Evolutionary conservation across 495 filamentous ascomycete genomes (phyloP), one percentile per base, ranked within the genome.

Genomic region (Daldinia concentrica): DNA sequence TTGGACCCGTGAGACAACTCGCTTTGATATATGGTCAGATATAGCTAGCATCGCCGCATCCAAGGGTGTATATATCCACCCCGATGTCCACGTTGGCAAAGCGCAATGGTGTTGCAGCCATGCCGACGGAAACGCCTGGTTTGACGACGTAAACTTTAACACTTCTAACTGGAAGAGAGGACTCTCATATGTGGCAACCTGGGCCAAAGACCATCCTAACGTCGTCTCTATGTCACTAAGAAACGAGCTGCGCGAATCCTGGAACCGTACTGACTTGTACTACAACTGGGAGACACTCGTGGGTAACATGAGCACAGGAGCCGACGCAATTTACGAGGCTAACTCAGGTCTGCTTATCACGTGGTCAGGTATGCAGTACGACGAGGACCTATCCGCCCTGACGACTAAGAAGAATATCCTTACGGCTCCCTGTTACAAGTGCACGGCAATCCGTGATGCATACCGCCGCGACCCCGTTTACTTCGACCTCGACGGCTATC

Each of bases 21-120:
- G 83, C 45, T 76, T 84, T 37, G 78, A 83, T 68, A 78, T 81
- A 57, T 76, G 77, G 74, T 75, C 73, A 7, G 74, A 75, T 8
- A 81, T 87, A 14, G 82, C 84, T 0, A 71, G 71, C 1, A 81
- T 85, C 63, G 77, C 81, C 8, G 77, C 77, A 24, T 63, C 71
- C 2, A 81, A 85, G 45, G 78, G 77, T 0, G 79, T 88, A n/a
- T 85, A 85, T 54, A 78, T 89, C 8, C 84, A 86, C 45, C 80
- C 88, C 0, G 86, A 88, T 65, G 87, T 87, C 58, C 86, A 88
- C 59, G 83, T 88, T 57, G 83, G 83, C 27, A 87, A 86, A 72
- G 87, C 83, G 6, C 79, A 82, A 39, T 88, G 86, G 85, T 88
- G 87, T 77, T 88, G 86, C 64, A 78, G 77, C 17, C 75, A 77